Conservation (phyloP, 2,329 filamentous ascomycete species). For the Pezicula carpinea region DNA sequence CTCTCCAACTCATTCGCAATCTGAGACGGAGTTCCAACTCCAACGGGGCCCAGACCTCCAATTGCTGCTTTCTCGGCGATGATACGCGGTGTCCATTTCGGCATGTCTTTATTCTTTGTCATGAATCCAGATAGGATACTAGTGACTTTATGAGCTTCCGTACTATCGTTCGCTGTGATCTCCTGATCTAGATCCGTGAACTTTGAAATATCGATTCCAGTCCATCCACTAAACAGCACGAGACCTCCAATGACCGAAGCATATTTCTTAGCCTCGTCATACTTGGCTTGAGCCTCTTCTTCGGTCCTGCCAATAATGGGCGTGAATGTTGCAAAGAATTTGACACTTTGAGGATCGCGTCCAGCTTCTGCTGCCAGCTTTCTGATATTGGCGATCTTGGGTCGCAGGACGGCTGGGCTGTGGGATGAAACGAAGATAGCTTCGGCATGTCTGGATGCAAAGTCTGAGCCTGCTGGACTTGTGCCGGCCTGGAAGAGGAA, state of each 20-base stretch:
- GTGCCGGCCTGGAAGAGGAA: slow-evolving; percentile 68
- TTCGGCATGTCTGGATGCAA: slow-evolving; percentile 66
- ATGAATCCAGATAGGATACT: slow-evolving; percentile 45
- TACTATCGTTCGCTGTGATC: slow-evolving; percentile 48
- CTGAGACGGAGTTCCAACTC: slow-evolving; percentile 42
- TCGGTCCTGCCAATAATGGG: slow-evolving; percentile 61
- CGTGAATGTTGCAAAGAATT: slow-evolving; percentile 62
- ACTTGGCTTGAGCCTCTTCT: slow-evolving; percentile 60
- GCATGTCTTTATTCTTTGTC: slow-evolving; percentile 41
- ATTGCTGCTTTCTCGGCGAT: slow-evolving; percentile 64
- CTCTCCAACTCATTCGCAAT: slow-evolving; percentile 61
- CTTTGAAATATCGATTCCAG: slow-evolving; percentile 58
- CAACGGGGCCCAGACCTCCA: slow-evolving; percentile 57
- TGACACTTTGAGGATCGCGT: slow-evolving; percentile 55
- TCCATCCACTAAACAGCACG: slow-evolving; percentile 69
- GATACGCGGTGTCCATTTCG: slow-evolving; percentile 64
- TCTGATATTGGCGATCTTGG: slow-evolving; percentile 58
- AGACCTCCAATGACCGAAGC: slow-evolving; percentile 61
- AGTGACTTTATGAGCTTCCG: slow-evolving; percentile 46
- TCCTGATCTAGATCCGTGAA: slow-evolving; percentile 51
- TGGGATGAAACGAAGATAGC: slow-evolving; percentile 65
- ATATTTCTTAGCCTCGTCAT: slow-evolving; percentile 55
- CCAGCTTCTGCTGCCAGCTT: slow-evolving; percentile 47
- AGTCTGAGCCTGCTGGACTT: slow-evolving; percentile 58
- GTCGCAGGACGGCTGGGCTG: slow-evolving; percentile 52